phyloP scores from a whole-genome alignment of 1,139 yeast species.

The Candida neerlandica region DNA sequence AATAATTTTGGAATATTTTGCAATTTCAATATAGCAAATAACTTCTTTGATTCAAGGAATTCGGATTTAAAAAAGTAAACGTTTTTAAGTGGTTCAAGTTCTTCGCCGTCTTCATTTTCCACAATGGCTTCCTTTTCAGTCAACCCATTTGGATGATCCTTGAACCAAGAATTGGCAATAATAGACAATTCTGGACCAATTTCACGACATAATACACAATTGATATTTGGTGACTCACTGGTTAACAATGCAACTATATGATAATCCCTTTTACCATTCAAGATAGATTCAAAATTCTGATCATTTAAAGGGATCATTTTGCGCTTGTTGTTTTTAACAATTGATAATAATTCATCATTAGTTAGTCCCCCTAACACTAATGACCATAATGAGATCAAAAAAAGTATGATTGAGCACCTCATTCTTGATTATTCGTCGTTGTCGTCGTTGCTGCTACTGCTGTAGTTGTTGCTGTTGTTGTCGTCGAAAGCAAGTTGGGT shows the following conservation, averaged over 20 bases:
- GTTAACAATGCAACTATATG: slow-evolving; percentile 69
- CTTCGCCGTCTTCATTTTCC: slow-evolving; percentile 28
- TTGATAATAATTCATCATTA: slow-evolving; percentile 27
- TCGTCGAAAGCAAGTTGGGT: background rate
- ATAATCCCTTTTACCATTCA: slow-evolving; percentile 73
- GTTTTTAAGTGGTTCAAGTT: slow-evolving; percentile 23
- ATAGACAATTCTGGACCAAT: slow-evolving; percentile 66
- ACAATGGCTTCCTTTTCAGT: slow-evolving; percentile 29
- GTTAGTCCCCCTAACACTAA: slow-evolving; percentile 31
- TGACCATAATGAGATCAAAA: slow-evolving; percentile 18
- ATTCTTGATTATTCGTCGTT: background rate
- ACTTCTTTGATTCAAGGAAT: slow-evolving; percentile 55
- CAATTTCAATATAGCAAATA: slow-evolving; percentile 59
- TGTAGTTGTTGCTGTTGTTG: slow-evolving; percentile 2
- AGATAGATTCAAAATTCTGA: slow-evolving; percentile 56
- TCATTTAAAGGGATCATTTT: slow-evolving; percentile 52
- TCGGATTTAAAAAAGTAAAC: slow-evolving; percentile 78
- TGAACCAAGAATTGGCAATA: slow-evolving; percentile 61
- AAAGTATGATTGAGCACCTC: slow-evolving; percentile 12
- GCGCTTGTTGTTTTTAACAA: slow-evolving; percentile 23
- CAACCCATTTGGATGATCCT: slow-evolving; percentile 42
- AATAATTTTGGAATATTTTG: slow-evolving; percentile 80
- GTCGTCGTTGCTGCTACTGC: background rate
- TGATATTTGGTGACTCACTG: slow-evolving; percentile 70
- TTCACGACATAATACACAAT: slow-evolving; percentile 75